A percentile compares a stretch with the other conserved stretches of the same genome.
phyloP scores from a whole-genome alignment of 2,329 filamentous ascomycete species.

The Fusarium chlamydosporum region DNA sequence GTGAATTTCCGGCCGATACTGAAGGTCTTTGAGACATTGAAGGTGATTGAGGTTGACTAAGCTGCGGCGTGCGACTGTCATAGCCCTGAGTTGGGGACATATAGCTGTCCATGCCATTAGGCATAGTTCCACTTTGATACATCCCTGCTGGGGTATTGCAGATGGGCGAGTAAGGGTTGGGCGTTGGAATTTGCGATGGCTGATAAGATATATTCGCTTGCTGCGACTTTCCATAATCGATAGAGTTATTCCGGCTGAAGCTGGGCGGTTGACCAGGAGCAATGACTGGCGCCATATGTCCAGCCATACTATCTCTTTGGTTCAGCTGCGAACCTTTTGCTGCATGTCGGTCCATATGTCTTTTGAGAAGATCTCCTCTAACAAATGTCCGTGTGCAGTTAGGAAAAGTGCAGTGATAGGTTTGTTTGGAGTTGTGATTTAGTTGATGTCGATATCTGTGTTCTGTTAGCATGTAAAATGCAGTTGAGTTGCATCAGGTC shows the following conservation, averaged over 20 bases:
- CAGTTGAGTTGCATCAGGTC: conserved; percentile 33
- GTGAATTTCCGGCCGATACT: conserved; percentile 62
- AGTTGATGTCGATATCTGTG: conserved; percentile 86
- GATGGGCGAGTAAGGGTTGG: conserved; percentile 64
- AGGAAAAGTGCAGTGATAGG: conserved; percentile 92
- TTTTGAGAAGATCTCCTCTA: conserved; percentile 90
- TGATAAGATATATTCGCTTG: conserved; percentile 62
- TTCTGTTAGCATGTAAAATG: conserved; percentile 24
- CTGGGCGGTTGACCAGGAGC: conserved; percentile 64
- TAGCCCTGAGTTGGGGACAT: conserved; percentile 58
- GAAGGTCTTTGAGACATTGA: conserved; percentile 61
- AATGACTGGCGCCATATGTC: conserved; percentile 58
- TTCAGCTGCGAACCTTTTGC: conserved; percentile 83
- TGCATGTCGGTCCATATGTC: conserved; percentile 84
- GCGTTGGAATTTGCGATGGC: conserved; percentile 61
- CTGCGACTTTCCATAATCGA: conserved; percentile 58
- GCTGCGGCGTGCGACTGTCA: conserved; percentile 47
- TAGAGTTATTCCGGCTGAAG: conserved; percentile 58
- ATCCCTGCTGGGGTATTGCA: conserved; percentile 59
- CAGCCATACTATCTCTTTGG: conserved; percentile 72
- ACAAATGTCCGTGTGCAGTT: conserved; percentile 94
- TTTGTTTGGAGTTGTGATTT: conserved; percentile 96
- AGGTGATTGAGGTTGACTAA: conserved; percentile 55
- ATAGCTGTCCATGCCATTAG: conserved; percentile 60
- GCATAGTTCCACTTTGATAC: conserved; percentile 47